Conservation (phyloP, 2,329 filamentous ascomycete genomes). For the Cercospora sp. region DNA sequence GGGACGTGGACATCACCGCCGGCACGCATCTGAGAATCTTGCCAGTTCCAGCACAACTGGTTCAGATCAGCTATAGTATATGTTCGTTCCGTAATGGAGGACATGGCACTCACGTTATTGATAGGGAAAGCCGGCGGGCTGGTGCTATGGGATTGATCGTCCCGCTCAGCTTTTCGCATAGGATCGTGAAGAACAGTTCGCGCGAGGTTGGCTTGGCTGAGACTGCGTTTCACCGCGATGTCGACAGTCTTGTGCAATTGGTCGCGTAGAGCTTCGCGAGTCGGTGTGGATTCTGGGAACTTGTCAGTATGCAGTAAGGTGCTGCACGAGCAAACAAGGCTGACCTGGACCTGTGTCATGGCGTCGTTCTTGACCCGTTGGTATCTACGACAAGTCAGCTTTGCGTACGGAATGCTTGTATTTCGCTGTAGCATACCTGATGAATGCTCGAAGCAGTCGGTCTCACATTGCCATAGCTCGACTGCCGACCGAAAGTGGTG, state of each 20-base stretch:
- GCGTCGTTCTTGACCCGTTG: not conserved
- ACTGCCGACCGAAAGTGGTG: not conserved
- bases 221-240: conserved; percentile 31
- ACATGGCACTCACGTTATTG: not conserved
- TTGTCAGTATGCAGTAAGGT: not conserved
- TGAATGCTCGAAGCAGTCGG: not conserved
- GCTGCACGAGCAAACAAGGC: not conserved
- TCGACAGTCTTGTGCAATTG: conserved; percentile 35
- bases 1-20: not conserved
- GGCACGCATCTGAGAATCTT: not conserved
- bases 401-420: not conserved
- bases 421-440: not conserved
- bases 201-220: conserved; percentile 31
- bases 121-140: not conserved
- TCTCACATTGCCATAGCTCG: not conserved
- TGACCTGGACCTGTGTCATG: not conserved
- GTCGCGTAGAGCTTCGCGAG: conserved; percentile 31
- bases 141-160: not conserved
- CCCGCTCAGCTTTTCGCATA: conserved; percentile 21
- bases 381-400: not conserved
- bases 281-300: conserved; percentile 9
- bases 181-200: conserved; percentile 39
- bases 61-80: not conserved
- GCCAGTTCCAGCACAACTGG: conserved; percentile 8
- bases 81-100: not conserved